phyloP scores from a whole-genome alignment of 2,329 filamentous ascomycete species.

The Claviceps sorghi region DNA sequence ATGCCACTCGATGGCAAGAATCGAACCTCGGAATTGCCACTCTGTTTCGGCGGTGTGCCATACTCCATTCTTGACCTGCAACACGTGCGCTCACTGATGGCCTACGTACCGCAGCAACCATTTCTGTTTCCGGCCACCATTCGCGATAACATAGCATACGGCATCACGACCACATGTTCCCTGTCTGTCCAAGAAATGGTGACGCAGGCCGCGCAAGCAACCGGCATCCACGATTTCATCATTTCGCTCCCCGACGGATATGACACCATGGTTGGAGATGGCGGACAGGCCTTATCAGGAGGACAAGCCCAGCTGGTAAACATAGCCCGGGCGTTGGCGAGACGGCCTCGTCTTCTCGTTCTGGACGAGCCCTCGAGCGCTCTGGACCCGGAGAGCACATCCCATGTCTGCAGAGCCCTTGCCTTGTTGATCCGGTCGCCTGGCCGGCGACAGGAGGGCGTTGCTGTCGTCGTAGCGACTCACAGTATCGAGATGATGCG shows the following conservation, averaged over 20 bases:
- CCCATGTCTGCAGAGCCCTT: constrained; percentile 49
- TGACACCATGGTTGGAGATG: constrained; percentile 60
- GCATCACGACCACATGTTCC: constrained; percentile 41
- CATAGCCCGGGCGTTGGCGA: constrained; percentile 64
- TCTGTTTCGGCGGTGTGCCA: constrained; percentile 45
- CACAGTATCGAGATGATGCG: constrained; percentile 79
- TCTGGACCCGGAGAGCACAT: constrained; percentile 56
- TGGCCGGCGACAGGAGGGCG: constrained; percentile 16
- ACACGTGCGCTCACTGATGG: constrained; percentile 45
- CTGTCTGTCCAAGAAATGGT: constrained; percentile 32
- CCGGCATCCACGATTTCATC: constrained; percentile 66
- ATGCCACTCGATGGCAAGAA: not conserved
- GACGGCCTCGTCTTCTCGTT: constrained; percentile 57
- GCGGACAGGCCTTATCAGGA: constrained; percentile 58
- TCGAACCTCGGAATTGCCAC: constrained; percentile 12
- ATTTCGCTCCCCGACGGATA: constrained; percentile 44
- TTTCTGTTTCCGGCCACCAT: constrained; percentile 67
- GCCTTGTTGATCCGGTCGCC: constrained; percentile 28
- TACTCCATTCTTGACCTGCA: constrained; percentile 44
- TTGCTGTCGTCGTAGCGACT: constrained; percentile 69
- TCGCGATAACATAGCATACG: constrained; percentile 71
- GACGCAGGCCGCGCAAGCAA: constrained; percentile 36
- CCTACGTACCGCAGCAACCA: constrained; percentile 56
- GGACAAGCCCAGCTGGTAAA: constrained; percentile 72
- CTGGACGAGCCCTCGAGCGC: constrained; percentile 80